phyloP scores from a whole-genome alignment of 2,329 filamentous ascomycete genomes.

The Fusarium sp. region DNA sequence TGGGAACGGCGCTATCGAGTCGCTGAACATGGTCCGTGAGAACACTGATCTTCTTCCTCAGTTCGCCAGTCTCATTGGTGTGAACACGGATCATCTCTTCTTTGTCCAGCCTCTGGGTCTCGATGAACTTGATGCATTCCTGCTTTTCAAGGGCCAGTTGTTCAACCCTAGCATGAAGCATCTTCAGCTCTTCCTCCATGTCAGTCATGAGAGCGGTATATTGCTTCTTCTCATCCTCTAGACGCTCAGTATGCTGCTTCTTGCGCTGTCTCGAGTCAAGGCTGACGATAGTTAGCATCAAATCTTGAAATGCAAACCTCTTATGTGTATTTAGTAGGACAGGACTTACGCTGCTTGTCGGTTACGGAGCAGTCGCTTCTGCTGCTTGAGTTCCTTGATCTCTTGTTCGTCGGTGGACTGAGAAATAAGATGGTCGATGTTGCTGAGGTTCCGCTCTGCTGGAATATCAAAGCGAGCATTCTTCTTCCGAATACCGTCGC shows the following conservation, averaged over 20 bases:
- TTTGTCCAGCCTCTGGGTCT: constrained; percentile 83
- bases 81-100: constrained; percentile 89
- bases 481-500: constrained; percentile 97
- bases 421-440: constrained; percentile 92
- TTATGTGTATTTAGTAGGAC: constrained; percentile 8
- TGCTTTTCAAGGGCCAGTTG: constrained; percentile 78
- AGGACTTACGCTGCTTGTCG: constrained; percentile 88
- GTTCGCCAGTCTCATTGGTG: constrained; percentile 88
- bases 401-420: constrained; percentile 89
- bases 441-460: constrained; percentile 88
- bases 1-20: constrained; percentile 68
- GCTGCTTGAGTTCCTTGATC: constrained; percentile 98
- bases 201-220: constrained; percentile 79
- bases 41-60: constrained; percentile 91
- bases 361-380: constrained; percentile 94
- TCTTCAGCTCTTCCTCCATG: constrained; percentile 79
- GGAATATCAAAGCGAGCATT: constrained; percentile 98
- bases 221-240: constrained; percentile 96
- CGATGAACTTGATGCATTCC: constrained; percentile 77
- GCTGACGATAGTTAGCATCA: constrained; percentile 55
- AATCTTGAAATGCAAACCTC: background rate
- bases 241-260: constrained; percentile 96
- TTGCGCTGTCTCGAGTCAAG: constrained; percentile 97
- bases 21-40: constrained; percentile 77
- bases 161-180: constrained; percentile 74